Conservation (phyloP, 2,329 filamentous ascomycete genomes). For the Aspergillus nomiae region DNA sequence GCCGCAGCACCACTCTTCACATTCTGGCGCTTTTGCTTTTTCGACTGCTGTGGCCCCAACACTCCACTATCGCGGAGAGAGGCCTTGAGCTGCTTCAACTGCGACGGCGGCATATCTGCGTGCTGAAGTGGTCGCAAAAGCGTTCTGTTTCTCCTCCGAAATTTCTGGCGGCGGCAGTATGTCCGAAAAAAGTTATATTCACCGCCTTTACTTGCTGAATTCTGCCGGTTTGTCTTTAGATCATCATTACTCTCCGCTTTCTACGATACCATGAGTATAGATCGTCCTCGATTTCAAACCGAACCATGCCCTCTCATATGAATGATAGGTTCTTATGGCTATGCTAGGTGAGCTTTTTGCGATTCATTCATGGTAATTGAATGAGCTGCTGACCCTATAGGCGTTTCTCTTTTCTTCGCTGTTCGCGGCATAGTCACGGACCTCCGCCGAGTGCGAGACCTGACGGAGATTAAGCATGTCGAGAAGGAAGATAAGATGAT, state of each 20-base stretch:
- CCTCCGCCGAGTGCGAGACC: slow-evolving; percentile 39
- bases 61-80: slow-evolving; percentile 88
- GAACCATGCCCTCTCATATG: slow-evolving; percentile 36
- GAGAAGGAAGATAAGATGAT: slow-evolving; percentile 72
- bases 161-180: slow-evolving; percentile 26
- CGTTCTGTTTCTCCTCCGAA: slow-evolving; percentile 25
- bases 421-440: slow-evolving; percentile 60
- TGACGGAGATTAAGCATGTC: slow-evolving; percentile 63
- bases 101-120: slow-evolving; percentile 81
- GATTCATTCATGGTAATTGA: background rate
- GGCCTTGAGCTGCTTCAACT: slow-evolving; percentile 92
- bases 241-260: slow-evolving; percentile 19
- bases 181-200: slow-evolving; percentile 32
- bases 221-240: slow-evolving; percentile 31
- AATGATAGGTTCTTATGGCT: slow-evolving; percentile 43
- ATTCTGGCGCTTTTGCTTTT: slow-evolving; percentile 84
- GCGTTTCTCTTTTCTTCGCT: slow-evolving; percentile 51
- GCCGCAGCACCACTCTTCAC: slow-evolving; percentile 66
- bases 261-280: background rate
- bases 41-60: slow-evolving; percentile 87
- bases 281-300: slow-evolving; percentile 11
- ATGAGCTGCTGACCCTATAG: slow-evolving; percentile 22
- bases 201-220: slow-evolving; percentile 35
- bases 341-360: slow-evolving; percentile 33
- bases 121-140: slow-evolving; percentile 14